Conservation (phyloP, 1,139 yeast species). For the Wickerhamomyces sp. region DNA sequence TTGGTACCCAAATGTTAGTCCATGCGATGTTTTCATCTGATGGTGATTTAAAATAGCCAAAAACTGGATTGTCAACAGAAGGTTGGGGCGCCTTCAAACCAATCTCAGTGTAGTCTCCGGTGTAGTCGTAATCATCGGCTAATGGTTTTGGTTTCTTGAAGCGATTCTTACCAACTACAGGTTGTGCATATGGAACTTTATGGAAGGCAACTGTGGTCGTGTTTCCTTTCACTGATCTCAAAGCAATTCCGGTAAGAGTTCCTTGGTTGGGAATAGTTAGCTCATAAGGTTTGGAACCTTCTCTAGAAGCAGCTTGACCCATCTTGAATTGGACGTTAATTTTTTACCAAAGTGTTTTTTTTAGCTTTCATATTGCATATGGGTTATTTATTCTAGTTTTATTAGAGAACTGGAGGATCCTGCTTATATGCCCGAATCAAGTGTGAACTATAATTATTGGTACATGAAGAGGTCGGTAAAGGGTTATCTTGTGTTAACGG, state of each 20-base stretch:
- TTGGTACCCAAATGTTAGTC: slow-evolving; percentile 37
- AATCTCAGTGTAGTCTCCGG: slow-evolving; percentile 29
- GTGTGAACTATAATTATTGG: no score
- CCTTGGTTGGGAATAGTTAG: not conserved
- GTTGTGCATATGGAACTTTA: slow-evolving; percentile 5
- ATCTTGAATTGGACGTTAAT: no score
- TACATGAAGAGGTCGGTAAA: no score
- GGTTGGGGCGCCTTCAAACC: slow-evolving; percentile 33
- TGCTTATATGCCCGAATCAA: no score
- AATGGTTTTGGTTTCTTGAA: slow-evolving; percentile 26
- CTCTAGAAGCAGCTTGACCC: not conserved
- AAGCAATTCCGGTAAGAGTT: slow-evolving; percentile 2
- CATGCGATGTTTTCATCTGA: slow-evolving; percentile 32
- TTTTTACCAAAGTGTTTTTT: no score
- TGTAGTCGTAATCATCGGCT: slow-evolving; percentile 29
- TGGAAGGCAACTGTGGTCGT: slow-evolving; percentile 1
- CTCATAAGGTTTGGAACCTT: not conserved
- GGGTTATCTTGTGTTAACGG: no score
- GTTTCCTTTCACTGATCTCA: not conserved
- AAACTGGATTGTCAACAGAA: slow-evolving; percentile 22
- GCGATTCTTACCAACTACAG: slow-evolving; percentile 18
- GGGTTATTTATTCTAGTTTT: no score
- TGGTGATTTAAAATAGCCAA: slow-evolving; percentile 15
- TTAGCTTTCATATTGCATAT: no score
- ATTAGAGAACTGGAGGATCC: no score